These are phyloP conservation scores for Arachis hypogaea DNA, from an alignment of 306 rosid genomes.

Conservation along the genomic window DNA sequence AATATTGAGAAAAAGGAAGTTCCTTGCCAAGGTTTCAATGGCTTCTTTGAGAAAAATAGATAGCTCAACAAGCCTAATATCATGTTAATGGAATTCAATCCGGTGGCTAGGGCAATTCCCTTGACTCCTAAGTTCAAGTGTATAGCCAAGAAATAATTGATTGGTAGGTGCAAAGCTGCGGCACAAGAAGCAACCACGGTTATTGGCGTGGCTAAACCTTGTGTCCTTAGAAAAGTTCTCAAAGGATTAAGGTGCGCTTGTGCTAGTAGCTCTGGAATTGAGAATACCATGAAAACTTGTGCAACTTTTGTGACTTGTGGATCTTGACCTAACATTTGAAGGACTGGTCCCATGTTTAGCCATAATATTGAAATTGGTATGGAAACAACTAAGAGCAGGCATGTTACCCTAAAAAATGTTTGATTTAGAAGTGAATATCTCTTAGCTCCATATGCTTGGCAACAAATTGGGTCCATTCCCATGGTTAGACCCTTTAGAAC, in stretches of 20 bases:
- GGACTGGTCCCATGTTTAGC: slow-evolving; percentile 63
- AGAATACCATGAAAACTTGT: slow-evolving; percentile 62
- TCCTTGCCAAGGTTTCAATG: slow-evolving; percentile 79
- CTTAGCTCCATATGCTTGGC: slow-evolving; percentile 90
- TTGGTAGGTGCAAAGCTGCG: slow-evolving; percentile 63
- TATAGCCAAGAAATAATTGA: slow-evolving; percentile 57
- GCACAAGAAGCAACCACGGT: slow-evolving; percentile 68
- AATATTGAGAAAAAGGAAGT: slow-evolving; percentile 46
- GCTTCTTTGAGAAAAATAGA: slow-evolving; percentile 51
- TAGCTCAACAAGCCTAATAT: slow-evolving; percentile 63
- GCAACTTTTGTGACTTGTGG: slow-evolving; percentile 68
- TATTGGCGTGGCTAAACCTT: slow-evolving; percentile 65
- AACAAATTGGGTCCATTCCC: slow-evolving; percentile 90
- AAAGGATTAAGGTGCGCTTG: slow-evolving; percentile 72
- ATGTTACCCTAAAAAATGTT: slow-evolving; percentile 64
- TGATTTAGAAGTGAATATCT: slow-evolving; percentile 71
- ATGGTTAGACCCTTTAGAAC: slow-evolving; percentile 65
- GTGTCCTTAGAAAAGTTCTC: slow-evolving; percentile 68
- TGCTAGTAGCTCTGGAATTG: slow-evolving; percentile 78
- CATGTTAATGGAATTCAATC: slow-evolving; percentile 67
- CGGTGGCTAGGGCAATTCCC: slow-evolving; percentile 71
- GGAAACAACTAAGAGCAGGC: slow-evolving; percentile 67
- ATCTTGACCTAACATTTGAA: slow-evolving; percentile 75
- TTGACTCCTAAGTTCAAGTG: slow-evolving; percentile 65
- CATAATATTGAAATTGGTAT: slow-evolving; percentile 63